Conservation (phyloP, 78 protist species). For the Dictyostelium purpureum region DNA sequence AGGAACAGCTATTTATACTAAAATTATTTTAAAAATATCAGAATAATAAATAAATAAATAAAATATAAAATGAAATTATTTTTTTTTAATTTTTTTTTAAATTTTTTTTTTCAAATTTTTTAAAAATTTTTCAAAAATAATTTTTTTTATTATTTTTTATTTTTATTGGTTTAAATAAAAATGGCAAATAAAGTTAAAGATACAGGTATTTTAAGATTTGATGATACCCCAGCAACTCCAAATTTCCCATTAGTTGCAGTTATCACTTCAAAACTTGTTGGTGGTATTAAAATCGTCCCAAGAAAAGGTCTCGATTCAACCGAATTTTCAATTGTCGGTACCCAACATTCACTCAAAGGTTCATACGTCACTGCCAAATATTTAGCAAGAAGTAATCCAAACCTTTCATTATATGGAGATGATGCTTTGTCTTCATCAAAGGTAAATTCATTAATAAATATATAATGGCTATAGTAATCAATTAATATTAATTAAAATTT, state of each 20-base stretch:
- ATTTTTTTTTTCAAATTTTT: not conserved
- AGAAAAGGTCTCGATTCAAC: slow-evolving; percentile 61
- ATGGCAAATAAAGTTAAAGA: slow-evolving; percentile 46
- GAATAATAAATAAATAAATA: too few relatives aligned
- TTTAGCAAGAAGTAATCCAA: slow-evolving; percentile 28
- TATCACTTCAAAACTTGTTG: slow-evolving; percentile 35
- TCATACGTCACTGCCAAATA: slow-evolving; percentile 43
- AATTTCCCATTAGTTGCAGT: slow-evolving; percentile 58
- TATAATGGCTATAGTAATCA: not conserved
- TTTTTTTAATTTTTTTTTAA: not conserved
- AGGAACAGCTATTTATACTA: too few relatives aligned
- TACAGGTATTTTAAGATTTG: slow-evolving; percentile 44
- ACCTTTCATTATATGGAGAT: not conserved
- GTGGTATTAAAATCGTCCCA: slow-evolving; percentile 37
- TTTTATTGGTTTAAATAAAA: not conserved
- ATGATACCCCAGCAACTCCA: slow-evolving; percentile 22
- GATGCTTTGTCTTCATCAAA: slow-evolving; percentile 62
- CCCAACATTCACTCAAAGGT: slow-evolving; percentile 11
- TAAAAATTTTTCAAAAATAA: not conserved
- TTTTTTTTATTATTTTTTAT: not conserved
- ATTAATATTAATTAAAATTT: not conserved
- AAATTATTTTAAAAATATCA: too few relatives aligned
- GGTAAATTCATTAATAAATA: too few relatives aligned
- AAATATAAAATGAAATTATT: not conserved
- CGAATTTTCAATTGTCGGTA: slow-evolving; percentile 18